These are phyloP conservation scores for Rhynchospora breviuscula DNA, from an alignment of 176 grass and related monocot genomes.

Conservation along the genomic window DNA sequence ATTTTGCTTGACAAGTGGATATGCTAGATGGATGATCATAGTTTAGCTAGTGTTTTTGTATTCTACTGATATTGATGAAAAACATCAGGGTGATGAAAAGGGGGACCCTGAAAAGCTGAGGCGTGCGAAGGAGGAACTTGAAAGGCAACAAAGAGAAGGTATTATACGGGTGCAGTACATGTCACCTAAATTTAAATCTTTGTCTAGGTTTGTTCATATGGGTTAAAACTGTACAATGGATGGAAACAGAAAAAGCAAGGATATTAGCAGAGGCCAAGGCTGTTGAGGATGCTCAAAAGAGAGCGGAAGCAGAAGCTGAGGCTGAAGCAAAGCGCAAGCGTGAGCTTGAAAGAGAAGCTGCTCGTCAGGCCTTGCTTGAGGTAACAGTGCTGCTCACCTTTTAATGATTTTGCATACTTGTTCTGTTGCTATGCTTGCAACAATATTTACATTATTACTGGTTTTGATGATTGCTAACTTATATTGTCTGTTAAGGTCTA, in stretches of 20 bases:
- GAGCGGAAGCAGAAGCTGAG: constrained; percentile 66
- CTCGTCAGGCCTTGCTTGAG: constrained; percentile 78
- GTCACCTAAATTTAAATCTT: background rate
- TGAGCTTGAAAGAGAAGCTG: constrained; percentile 77
- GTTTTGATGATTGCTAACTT: background rate
- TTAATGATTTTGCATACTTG: background rate
- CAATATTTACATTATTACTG: background rate
- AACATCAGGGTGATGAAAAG: constrained; percentile 61
- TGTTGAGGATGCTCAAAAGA: constrained; percentile 72
- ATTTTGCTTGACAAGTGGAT: background rate
- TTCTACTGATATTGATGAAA: constrained; percentile 9
- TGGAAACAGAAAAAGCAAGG: constrained; percentile 62
- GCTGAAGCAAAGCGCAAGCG: constrained; percentile 75
- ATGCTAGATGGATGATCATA: background rate
- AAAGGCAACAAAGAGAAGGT: constrained; percentile 92
- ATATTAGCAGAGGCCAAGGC: constrained; percentile 88
- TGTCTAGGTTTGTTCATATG: background rate
- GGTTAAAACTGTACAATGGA: background rate
- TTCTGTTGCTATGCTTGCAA: background rate
- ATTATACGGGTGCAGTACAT: constrained; percentile 4
- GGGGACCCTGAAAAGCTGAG: constrained; percentile 30
- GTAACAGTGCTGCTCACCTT: constrained; percentile 18
- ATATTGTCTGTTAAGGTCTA: background rate
- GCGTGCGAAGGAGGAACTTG: constrained; percentile 63
- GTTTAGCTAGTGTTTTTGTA: background rate